Conservation (phyloP, 192 early-diverging fungal genomes). For the Thamnidium elegans region DNA sequence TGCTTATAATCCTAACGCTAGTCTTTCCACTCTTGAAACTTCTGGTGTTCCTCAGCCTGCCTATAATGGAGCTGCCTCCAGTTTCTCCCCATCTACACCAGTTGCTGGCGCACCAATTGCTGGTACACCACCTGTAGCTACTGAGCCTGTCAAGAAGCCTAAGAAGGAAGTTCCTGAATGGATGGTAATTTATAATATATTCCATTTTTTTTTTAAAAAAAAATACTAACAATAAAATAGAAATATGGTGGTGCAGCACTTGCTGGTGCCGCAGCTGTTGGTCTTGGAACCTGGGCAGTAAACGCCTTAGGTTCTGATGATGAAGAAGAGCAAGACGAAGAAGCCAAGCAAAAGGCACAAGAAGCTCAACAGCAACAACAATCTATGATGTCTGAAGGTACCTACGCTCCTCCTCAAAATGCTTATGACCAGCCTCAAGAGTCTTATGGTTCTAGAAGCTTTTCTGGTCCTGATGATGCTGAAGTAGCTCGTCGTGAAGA, state of each 20-base stretch:
- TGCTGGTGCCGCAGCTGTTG: constrained; percentile 35
- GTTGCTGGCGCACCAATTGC: background rate
- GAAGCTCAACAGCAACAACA: background rate
- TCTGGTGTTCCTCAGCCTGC: background rate
- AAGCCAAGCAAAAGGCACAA: background rate
- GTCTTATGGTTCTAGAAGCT: no score
- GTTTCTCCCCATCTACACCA: background rate
- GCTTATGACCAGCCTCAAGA: background rate
- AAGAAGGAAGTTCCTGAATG: constrained; percentile 28
- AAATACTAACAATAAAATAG: constrained; percentile 10
- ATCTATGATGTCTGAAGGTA: no score
- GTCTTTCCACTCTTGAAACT: background rate
- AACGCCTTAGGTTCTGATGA: background rate
- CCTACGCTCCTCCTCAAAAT: background rate
- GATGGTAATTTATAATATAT: constrained; percentile 22
- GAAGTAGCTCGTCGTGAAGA: background rate
- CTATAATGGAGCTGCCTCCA: background rate
- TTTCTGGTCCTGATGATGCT: no score
- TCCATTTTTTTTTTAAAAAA: no score
- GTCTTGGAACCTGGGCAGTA: constrained; percentile 26
- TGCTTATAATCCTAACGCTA: constrained; percentile 6
- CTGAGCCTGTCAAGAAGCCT: background rate
- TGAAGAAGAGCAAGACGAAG: constrained; percentile 12
- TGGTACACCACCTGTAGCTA: background rate
- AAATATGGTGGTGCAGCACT: constrained; percentile 36